phyloP scores from a whole-genome alignment of 164 flowering plant genomes.

The Santalum album region DNA sequence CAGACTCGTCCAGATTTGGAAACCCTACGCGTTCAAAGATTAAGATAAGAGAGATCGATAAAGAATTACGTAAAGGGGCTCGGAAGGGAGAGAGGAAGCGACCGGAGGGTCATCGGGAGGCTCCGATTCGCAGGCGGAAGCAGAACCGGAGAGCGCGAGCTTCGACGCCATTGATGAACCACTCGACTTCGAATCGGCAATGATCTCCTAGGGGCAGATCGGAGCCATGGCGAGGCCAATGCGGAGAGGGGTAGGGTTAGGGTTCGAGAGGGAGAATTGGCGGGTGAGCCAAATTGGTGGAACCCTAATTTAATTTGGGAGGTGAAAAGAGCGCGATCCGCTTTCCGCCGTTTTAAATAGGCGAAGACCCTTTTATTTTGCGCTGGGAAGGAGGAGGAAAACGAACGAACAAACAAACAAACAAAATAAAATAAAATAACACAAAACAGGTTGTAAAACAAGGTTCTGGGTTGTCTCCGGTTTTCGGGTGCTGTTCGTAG shows the following conservation, averaged over 20 bases:
- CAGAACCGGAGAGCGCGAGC: slow-evolving; percentile 20
- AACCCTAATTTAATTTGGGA: background rate
- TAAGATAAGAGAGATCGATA: background rate
- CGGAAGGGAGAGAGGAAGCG: background rate
- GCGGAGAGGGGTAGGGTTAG: background rate
- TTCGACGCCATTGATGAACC: slow-evolving; percentile 30
- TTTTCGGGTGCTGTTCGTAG: too few species aligned
- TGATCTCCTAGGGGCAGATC: background rate
- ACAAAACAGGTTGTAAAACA: too few species aligned
- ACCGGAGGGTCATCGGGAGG: slow-evolving; percentile 32
- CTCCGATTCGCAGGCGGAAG: slow-evolving; percentile 30
- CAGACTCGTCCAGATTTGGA: too few species aligned
- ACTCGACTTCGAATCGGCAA: background rate
- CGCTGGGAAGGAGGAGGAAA: too few species aligned
- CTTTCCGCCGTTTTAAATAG: too few species aligned
- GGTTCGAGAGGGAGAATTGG: background rate
- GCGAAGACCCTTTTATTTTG: too few species aligned
- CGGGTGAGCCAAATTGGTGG: background rate
- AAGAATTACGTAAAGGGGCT: background rate
- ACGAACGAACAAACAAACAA: too few species aligned
- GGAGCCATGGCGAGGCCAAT: background rate
- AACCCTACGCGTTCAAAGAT: too few species aligned
- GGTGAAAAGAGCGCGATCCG: background rate
- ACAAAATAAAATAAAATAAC: too few species aligned
- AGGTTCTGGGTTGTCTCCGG: too few species aligned